Evolutionary conservation across 2,329 filamentous ascomycete species (phyloP), one percentile per base, ranked within the genome.

Genomic region (Penicillium vulpinum): DNA sequence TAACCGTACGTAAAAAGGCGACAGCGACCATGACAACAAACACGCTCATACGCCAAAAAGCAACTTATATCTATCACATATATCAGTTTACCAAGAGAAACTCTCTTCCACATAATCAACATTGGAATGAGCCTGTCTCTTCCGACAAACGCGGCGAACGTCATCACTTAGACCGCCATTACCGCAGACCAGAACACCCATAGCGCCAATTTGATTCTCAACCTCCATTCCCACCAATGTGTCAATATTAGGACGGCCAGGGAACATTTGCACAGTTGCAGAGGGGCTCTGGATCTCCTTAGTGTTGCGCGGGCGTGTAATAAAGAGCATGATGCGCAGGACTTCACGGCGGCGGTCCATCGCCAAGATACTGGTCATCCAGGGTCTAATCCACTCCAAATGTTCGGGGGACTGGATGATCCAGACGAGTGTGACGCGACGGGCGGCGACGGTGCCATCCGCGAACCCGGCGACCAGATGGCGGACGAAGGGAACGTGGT

Each of bases 311-410:
- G 93, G 93, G 52, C 91, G 83, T 5, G 94, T 97, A 64, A 97
- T 87, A 76, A 96, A 97, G 46, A 97, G 84, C 66, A 93, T 86
- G 67, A 97, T 90, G 65, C 87, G 88, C 43, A 99, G 83, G 29
- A 96, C 82, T 48, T 96, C 91, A 57, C 90, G 86, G 52, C 92
- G 88, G 65, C 87, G 84, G 13, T 91, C 89, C 82, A 97, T 88
- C 54, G 83, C 83, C 31, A 97, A 81, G 52, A 97, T 88, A 63
- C 80, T 80, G 16, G 84, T 88, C 85, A 88, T 88, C 88, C 90
- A 97, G 5, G 91, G 90, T 8, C 91, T 86, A 57, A 96, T 90
- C 93, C 94, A 97, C 73, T 96, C 91, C 8, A 97, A 83, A 55
- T 93, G 88, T 68, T 96, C 89, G 36, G 89, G 88, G 54, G 92